phyloP scores from a whole-genome alignment of 2,329 filamentous ascomycete species.

The Dryadomyces quercivorus region DNA sequence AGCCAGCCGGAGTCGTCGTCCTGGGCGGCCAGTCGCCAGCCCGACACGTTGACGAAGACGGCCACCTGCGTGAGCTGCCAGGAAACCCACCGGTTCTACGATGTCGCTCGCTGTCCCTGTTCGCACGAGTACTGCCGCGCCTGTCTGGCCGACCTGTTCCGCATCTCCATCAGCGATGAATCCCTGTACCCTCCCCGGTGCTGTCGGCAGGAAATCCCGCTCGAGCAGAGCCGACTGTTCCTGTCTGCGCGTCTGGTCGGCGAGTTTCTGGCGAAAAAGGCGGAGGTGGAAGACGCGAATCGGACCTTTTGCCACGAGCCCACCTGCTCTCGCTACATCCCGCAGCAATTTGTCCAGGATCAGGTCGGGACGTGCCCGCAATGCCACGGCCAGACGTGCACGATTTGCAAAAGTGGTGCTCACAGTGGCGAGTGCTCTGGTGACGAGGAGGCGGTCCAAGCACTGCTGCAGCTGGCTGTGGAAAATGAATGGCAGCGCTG shows the following conservation, averaged over 20 bases:
- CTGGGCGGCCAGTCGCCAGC: not conserved
- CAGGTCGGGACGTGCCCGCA: constrained; percentile 18
- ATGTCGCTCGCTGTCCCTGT: constrained; percentile 19
- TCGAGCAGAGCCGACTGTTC: constrained; percentile 21
- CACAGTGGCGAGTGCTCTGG: constrained; percentile 36
- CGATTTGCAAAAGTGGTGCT: constrained; percentile 31
- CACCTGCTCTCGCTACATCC: constrained; percentile 34
- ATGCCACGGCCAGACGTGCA: constrained; percentile 35
- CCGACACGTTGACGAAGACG: not conserved
- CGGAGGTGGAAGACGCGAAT: constrained; percentile 35
- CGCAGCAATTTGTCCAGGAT: constrained; percentile 15
- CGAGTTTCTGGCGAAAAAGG: constrained; percentile 28
- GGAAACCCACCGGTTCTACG: not conserved
- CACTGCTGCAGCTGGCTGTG: constrained; percentile 27
- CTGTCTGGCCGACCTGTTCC: constrained; percentile 36
- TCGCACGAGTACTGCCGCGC: constrained; percentile 36
- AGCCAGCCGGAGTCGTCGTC: not conserved
- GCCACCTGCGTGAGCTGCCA: constrained; percentile 6
- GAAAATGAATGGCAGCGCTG: constrained; percentile 40
- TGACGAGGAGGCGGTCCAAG: constrained; percentile 26
- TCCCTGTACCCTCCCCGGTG: constrained; percentile 42
- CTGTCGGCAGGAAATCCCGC: constrained; percentile 29
- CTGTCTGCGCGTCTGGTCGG: constrained; percentile 23
- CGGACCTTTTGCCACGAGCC: constrained; percentile 35
- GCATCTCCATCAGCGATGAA: constrained; percentile 31